A percentile compares a stretch with the other conserved stretches of the same genome.
Evolutionary conservation across 306 rosid genomes (phyloP).

Genomic region (Sicyos edulis): DNA sequence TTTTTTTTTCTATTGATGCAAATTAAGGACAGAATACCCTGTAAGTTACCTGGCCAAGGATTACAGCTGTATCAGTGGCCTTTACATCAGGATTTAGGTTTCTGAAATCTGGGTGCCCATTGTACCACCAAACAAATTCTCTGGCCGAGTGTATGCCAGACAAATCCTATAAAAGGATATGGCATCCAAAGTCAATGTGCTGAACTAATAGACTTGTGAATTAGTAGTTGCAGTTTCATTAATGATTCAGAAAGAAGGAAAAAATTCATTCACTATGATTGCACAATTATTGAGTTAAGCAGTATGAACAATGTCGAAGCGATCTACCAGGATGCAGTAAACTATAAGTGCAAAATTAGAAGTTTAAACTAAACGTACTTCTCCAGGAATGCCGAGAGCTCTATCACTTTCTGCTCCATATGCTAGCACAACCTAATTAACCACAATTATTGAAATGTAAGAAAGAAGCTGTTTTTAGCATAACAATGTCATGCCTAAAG

Average conservation of each 20-base stretch:
- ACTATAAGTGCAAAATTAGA: neutral
- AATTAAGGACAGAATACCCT: neutral
- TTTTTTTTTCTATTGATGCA: neutral
- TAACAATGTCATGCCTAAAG: constrained; percentile 20
- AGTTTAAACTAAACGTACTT: constrained; percentile 42
- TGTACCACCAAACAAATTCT: constrained; percentile 98
- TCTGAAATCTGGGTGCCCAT: constrained; percentile 86
- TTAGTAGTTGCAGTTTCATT: neutral
- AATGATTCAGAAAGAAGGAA: neutral
- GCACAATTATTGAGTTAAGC: neutral
- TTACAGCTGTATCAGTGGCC: constrained; percentile 71
- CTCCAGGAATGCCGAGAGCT: constrained; percentile 75
- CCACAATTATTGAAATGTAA: constrained; percentile 21
- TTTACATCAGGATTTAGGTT: constrained; percentile 66
- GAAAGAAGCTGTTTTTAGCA: constrained; percentile 16
- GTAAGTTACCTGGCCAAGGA: constrained; percentile 80
- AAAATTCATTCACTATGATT: neutral
- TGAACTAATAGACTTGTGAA: neutral
- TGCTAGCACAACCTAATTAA: constrained; percentile 77
- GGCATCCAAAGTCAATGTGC: constrained; percentile 3
- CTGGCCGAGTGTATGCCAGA: constrained; percentile 74
- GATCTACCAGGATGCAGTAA: constrained; percentile 22
- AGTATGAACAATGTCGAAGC: constrained; percentile 18
- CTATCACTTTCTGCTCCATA: constrained; percentile 95
- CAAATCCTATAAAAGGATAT: constrained; percentile 39